Evolutionary conservation across 106 monocot genomes (phyloP).

Genomic region (Agapanthus africanus): DNA sequence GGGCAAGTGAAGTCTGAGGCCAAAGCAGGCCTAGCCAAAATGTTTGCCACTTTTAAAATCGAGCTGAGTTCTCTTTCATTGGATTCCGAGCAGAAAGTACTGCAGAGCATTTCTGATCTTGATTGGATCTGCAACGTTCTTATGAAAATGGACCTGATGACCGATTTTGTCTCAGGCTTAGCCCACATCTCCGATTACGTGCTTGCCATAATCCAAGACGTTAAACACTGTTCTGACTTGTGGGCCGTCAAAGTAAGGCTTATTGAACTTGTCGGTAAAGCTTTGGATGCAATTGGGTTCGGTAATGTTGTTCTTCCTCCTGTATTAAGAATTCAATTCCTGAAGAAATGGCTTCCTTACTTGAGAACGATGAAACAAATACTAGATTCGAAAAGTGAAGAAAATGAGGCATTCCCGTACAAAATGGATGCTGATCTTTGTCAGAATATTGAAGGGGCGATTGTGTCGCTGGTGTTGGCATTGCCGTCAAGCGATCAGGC

Average conservation of each 20-base stretch:
- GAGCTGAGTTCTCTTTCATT: constrained; percentile 31
- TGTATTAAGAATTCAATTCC: constrained; percentile 39
- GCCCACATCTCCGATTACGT: constrained; percentile 42
- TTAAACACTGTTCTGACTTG: constrained; percentile 38
- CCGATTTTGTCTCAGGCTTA: constrained; percentile 63
- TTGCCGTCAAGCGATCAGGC: constrained; percentile 85
- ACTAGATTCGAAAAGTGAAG: constrained; percentile 38
- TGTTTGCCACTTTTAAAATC: constrained; percentile 45
- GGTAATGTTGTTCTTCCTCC: constrained; percentile 67
- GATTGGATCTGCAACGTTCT: constrained; percentile 72
- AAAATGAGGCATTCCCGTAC: constrained; percentile 32
- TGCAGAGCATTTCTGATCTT: constrained; percentile 54
- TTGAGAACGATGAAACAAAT: constrained; percentile 64
- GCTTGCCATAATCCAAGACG: constrained; percentile 36
- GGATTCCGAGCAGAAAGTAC: constrained; percentile 31
- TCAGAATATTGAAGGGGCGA: constrained; percentile 75
- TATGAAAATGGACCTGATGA: constrained; percentile 76
- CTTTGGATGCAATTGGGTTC: constrained; percentile 80
- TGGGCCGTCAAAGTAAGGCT: constrained; percentile 64
- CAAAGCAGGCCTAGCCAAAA: constrained; percentile 35
- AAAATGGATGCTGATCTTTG: constrained; percentile 71
- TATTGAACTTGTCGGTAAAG: constrained; percentile 64
- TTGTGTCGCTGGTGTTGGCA: constrained; percentile 64
- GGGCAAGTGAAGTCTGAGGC: constrained; percentile 56
- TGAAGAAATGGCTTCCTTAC: constrained; percentile 74